phyloP scores from a whole-genome alignment of 345 rosid species.

The Gynandropsis gynandra region DNA sequence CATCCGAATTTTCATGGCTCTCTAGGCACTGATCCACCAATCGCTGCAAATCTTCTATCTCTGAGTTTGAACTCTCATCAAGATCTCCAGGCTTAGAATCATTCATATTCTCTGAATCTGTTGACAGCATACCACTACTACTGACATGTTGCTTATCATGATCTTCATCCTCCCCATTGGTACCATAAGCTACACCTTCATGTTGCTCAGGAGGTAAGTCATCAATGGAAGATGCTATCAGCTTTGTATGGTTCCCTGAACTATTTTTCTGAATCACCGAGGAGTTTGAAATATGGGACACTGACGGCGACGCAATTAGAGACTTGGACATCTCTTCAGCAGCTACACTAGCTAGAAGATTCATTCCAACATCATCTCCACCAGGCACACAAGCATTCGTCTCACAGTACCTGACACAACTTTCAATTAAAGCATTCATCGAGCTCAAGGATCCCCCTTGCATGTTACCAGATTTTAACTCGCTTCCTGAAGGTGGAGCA shows the following conservation, averaged over 20 bases:
- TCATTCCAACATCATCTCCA: slow-evolving; percentile 89
- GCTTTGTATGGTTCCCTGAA: slow-evolving; percentile 30
- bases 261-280: slow-evolving; percentile 29
- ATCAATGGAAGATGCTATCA: slow-evolving; percentile 26
- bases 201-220: slow-evolving; percentile 25
- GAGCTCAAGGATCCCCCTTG: slow-evolving; percentile 55
- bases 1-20: slow-evolving; percentile 37
- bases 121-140: slow-evolving; percentile 20
- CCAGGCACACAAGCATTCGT: slow-evolving; percentile 36
- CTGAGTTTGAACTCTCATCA: slow-evolving; percentile 32
- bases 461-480: slow-evolving; percentile 38
- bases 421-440: slow-evolving; percentile 84
- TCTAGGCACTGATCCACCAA: slow-evolving; percentile 34
- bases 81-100: slow-evolving; percentile 23
- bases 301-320: slow-evolving; percentile 44
- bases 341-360: slow-evolving; percentile 90
- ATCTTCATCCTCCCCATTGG: slow-evolving; percentile 28
- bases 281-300: slow-evolving; percentile 37
- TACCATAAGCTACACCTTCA: slow-evolving; percentile 26
- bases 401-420: slow-evolving; percentile 68
- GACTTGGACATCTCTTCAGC: slow-evolving; percentile 78
- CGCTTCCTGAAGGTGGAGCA: slow-evolving; percentile 39
- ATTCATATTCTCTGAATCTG: slow-evolving; percentile 23
- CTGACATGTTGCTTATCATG: slow-evolving; percentile 24
- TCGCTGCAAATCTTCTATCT: slow-evolving; percentile 25